Base-by-base conservation (phyloP, 495 filamentous ascomycete genomes). In the Jackrogersella minutella region DNA sequence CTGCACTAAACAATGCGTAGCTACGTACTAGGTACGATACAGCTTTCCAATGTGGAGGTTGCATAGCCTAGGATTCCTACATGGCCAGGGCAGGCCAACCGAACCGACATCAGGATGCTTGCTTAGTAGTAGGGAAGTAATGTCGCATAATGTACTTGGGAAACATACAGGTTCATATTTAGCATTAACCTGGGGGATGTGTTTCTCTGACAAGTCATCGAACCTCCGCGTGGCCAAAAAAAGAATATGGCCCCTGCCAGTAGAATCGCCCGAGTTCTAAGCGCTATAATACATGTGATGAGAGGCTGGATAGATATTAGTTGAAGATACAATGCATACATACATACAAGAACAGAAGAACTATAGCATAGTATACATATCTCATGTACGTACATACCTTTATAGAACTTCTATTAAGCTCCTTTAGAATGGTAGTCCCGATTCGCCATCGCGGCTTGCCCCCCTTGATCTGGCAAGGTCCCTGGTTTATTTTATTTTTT, bases 371-470 rank as follows among this genome's bases (percentile, higher is more conserved):
- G 2, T 50, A 30, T 10, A 37, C 36, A 58, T 36, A 13, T 34
- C 13, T 19, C 3, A 54, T 31, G 24, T n/a, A 49, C 19, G 22
- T 47, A 58, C 55, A 44, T 22, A 64, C 26, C 3, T 30, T 30
- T 13, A 54, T 59, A 43, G 65, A 64, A 60, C 49, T 36, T 57
- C 56, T 66, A 60, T 58, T 67, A 70, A 70, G 68, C 68, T 62
- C 62, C 52, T 58, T 65, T 58, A 28, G 58, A 57, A 41, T 59
- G 62, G 59, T 60, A 52, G 65, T 54, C 72, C 70, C 70, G 72
- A 73, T 73, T 71, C 72, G 72, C 67, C 72, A 69, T 70, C 64
- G 59, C 70, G 66, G 69, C 60, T 64, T 67, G 69, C 61, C 66
- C 64, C 64, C 69, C 69, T 68, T 70, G 62, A 69, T 64, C 72